These are phyloP conservation scores for Striga asiatica DNA, from an alignment of 257 asterid species.

Conservation along the genomic window DNA sequence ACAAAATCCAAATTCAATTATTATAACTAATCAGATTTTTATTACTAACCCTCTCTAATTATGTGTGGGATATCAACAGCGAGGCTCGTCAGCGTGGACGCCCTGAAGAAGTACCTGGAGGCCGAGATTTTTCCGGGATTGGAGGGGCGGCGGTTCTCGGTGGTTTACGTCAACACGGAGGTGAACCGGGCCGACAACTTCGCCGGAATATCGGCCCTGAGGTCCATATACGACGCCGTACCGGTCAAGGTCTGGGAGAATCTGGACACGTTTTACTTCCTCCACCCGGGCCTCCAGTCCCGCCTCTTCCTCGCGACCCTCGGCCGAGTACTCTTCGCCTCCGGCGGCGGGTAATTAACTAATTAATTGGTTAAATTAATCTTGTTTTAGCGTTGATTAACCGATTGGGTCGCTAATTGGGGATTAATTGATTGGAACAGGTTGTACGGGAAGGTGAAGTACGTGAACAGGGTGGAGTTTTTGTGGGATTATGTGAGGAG, in stretches of 20 bases:
- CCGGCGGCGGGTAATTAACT: conserved; percentile 28
- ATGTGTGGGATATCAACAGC: conserved; percentile 23
- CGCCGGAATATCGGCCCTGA: conserved; percentile 53
- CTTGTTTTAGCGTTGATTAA: too few species aligned
- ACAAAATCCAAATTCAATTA: background rate
- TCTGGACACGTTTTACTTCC: conserved; percentile 48
- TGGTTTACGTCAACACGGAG: conserved; percentile 56
- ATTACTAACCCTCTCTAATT: background rate
- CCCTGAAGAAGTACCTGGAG: conserved; percentile 46
- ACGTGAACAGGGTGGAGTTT: conserved; percentile 51
- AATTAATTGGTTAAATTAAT: too few species aligned
- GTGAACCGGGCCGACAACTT: conserved; percentile 48
- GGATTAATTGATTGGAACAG: conserved; percentile 16
- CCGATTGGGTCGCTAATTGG: too few species aligned
- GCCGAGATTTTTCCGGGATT: conserved; percentile 41
- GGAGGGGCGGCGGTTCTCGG: conserved; percentile 39
- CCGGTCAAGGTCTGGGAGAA: conserved; percentile 33
- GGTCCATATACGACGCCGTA: conserved; percentile 39
- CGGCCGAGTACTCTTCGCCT: conserved; percentile 51
- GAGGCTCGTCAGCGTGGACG: conserved; percentile 32
- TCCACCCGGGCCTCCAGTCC: conserved; percentile 74
- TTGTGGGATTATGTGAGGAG: conserved; percentile 54
- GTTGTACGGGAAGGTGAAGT: conserved; percentile 50
- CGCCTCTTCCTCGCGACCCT: conserved; percentile 68
- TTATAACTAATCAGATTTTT: background rate